Evolutionary conservation across 2,329 filamentous ascomycete species (phyloP), one percentile per base, ranked within the genome.

Genomic region (Lachnellula cervina): DNA sequence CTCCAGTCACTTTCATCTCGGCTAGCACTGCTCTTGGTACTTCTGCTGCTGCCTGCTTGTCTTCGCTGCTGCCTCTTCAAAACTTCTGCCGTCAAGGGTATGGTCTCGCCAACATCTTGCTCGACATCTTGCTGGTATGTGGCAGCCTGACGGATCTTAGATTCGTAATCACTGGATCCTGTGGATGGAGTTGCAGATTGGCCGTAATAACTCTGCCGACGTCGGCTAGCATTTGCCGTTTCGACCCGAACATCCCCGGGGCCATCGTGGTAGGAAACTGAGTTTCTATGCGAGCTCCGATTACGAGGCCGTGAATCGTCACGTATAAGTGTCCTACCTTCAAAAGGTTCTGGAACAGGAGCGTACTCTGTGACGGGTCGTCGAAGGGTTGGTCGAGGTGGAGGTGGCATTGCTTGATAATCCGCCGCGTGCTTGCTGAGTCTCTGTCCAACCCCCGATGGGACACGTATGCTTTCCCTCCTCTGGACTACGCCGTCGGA

Each of bases 1-100:
- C 77, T 78, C 68, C 79, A 84, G 54, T 85, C 83, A 69, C 82
- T 86, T 55, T 86, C 82, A 62, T 86, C 83, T 44, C 76, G 81
- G 66, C 83, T 86, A 21, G 77, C 59, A 77, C 83, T 74, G 79
- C 84, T 60, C 77, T 77, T 51, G 77, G 84, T 40, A 79, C 83
- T 72, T 77, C 82, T 6, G 72, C 76, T 56, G 73, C 76, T 59
- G 72, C 76, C 52, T 66, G 69, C 75, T 23, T 71, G 71, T 61
- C 75, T 28, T 74, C 79, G 66, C 75, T 80, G 60, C 74, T 77
- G 64, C 47, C 58, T 62, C 45, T 56, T 66, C 25, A 87, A 72
- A 13, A 74, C 72, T 55, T 84, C 82, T 2, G 77, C 78, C 3
- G 83, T 86, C 54, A 86, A 68, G 2, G 77, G 76, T 52, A 78